Evolutionary conservation across 1,139 yeast species (phyloP), one percentile per base, ranked within the genome.

Genomic region (Yamadazyma mexicana): DNA sequence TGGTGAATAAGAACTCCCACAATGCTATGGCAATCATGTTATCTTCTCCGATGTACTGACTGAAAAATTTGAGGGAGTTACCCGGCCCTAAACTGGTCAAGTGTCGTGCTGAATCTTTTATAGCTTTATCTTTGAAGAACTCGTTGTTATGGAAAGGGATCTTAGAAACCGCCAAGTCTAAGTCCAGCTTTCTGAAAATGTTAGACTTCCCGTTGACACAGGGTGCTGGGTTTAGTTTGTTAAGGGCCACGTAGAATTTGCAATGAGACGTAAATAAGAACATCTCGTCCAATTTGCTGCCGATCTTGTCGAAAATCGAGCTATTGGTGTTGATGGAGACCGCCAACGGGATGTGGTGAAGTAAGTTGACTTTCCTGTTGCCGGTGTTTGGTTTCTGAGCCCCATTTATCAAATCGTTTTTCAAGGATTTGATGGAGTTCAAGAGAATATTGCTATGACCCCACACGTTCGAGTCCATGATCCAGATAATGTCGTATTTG

Each of bases 131-230:
- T 32, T 52, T 40, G 52, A 71, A 72, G 48, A 69, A 70, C 10
- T 45, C 40, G 31, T 49, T 49, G 25, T 50, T 33, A 7, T 29
- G 34, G 29, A 40, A 35, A 0, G 71, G 63, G 16, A 66, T 65
- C 28, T 43, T 62, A 33, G 64, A 55, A n/a, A 83, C 88, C 0
- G 94, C 82, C 17, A 48, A 51, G 58, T 87, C 94, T 31, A 88
- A 61, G 40, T 79, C 87, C 1, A 87, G 77, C 35, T 79, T 71
- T 16, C 94, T 69, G 58, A 86, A 88, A 35, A 88, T 55, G 56
- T 88, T 88, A 17, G 95, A 85, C 58, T 89, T 88, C n/a, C 96
- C 96, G 69, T 86, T 88, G 37, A 88, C 95, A 62, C 96, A 88
- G 0, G 96, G 95, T 0, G 95, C 95, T 17, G 87, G 64, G n/a